Percentiles rank a stretch among this genome's conserved stretches.
phyloP scores from a whole-genome alignment of 371 early-diverging fungal genomes.

The Batkoa obscura region DNA sequence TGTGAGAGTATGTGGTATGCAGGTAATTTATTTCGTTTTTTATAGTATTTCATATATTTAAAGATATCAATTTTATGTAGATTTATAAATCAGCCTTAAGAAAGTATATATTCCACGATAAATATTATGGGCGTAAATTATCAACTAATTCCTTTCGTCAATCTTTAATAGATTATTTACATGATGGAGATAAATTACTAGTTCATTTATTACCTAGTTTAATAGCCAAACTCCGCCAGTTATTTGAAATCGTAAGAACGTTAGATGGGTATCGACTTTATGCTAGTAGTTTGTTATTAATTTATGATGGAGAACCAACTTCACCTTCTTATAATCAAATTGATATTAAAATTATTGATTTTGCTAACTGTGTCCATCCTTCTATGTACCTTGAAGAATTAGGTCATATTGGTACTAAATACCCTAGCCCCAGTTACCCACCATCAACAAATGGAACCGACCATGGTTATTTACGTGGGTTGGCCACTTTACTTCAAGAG shows the following conservation, averaged over 20 bases:
- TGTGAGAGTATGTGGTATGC: slow-evolving; percentile 91
- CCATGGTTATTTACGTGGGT: slow-evolving; percentile 7
- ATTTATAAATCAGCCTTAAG: slow-evolving; percentile 53
- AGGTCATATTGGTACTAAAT: not conserved
- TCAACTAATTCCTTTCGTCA: slow-evolving; percentile 47
- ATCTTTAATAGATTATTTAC: slow-evolving; percentile 49
- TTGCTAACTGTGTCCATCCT: slow-evolving; percentile 53
- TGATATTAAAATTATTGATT: slow-evolving; percentile 84
- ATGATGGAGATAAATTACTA: slow-evolving; percentile 47
- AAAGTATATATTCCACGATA: slow-evolving; percentile 61
- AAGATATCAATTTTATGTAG: slow-evolving; percentile 13
- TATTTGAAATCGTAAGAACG: slow-evolving; percentile 41
- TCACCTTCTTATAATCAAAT: slow-evolving; percentile 15
- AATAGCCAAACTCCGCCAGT: slow-evolving; percentile 39
- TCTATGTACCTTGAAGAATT: not conserved
- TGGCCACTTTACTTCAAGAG: slow-evolving; percentile 3
- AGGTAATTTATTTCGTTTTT: slow-evolving; percentile 27
- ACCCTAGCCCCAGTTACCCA: not conserved
- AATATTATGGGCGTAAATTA: slow-evolving; percentile 81
- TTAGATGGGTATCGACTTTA: slow-evolving; percentile 75
- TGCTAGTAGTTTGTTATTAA: slow-evolving; percentile 60
- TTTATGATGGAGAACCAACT: slow-evolving; percentile 47
- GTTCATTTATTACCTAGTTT: slow-evolving; percentile 54
- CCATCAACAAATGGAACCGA: slow-evolving; percentile 6
- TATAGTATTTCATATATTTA: not conserved